These are phyloP conservation scores for Cyberlindnera maclurae DNA, from an alignment of 805 yeast species.

Conservation along the genomic window DNA sequence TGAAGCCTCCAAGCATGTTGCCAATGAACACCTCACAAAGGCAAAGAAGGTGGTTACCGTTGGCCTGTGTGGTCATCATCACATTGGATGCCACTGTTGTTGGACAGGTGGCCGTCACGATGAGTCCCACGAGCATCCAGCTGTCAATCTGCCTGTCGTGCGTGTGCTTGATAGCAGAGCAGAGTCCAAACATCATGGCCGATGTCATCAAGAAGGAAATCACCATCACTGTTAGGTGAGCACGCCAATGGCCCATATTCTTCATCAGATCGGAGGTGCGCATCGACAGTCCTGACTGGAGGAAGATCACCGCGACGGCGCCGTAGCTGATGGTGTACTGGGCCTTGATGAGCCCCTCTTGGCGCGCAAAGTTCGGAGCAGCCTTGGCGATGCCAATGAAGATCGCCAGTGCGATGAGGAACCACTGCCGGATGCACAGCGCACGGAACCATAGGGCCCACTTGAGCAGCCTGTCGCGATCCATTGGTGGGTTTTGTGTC, in stretches of 20 bases:
- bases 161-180: slow-evolving; percentile 56
- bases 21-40: slow-evolving; percentile 83
- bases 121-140: slow-evolving; percentile 76
- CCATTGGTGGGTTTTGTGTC: no score
- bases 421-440: slow-evolving; percentile 51
- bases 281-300: slow-evolving; percentile 78
- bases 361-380: slow-evolving; percentile 78
- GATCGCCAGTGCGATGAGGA: slow-evolving; percentile 62
- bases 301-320: slow-evolving; percentile 80
- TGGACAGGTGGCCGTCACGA: slow-evolving; percentile 82
- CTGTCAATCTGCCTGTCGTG: slow-evolving; percentile 52
- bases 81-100: slow-evolving; percentile 91
- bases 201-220: slow-evolving; percentile 68
- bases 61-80: slow-evolving; percentile 82
- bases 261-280: slow-evolving; percentile 49
- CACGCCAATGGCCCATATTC: slow-evolving; percentile 76
- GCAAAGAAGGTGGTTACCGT: slow-evolving; percentile 74
- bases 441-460: slow-evolving; percentile 1
- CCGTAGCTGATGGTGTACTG: slow-evolving; percentile 78
- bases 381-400: slow-evolving; percentile 69
- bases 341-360: slow-evolving; percentile 69
- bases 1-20: slow-evolving; percentile 76
- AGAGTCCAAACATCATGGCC: slow-evolving; percentile 65
- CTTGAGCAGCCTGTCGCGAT: no score
- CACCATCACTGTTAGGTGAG: slow-evolving; percentile 63